These are phyloP conservation scores for Paspalum notatum DNA, from an alignment of 176 grass and related monocot genomes.

Conservation along the genomic window DNA sequence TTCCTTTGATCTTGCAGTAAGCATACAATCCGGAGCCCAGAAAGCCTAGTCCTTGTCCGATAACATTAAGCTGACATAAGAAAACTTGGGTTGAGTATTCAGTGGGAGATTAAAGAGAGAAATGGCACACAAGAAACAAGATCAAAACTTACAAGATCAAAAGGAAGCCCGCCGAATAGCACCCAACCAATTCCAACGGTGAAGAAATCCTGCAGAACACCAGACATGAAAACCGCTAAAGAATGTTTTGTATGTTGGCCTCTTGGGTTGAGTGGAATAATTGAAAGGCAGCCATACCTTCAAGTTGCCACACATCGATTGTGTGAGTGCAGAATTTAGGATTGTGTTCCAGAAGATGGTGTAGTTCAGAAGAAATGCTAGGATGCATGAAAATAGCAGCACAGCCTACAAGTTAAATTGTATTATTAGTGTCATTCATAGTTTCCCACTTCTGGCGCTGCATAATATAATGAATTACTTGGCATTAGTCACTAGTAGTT, in stretches of 20 bases:
- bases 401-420: slow-evolving; percentile 63
- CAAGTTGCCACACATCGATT: slow-evolving; percentile 97
- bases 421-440: neutral
- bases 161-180: slow-evolving; percentile 91
- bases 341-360: slow-evolving; percentile 97
- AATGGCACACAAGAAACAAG: neutral
- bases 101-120: neutral
- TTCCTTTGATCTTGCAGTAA: slow-evolving; percentile 94
- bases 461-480: neutral
- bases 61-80: slow-evolving; percentile 80
- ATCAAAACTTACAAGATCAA: slow-evolving; percentile 76
- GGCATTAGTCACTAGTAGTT: neutral
- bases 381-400: slow-evolving; percentile 86
- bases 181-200: slow-evolving; percentile 96
- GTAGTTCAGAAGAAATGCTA: slow-evolving; percentile 98
- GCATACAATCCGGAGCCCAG: slow-evolving; percentile 90
- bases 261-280: slow-evolving; percentile 12
- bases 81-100: slow-evolving; percentile 29
- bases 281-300: slow-evolving; percentile 61
- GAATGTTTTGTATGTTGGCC: neutral
- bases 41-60: slow-evolving; percentile 91
- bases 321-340: slow-evolving; percentile 96
- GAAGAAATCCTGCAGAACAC: slow-evolving; percentile 74
- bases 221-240: slow-evolving; percentile 34
- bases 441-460: neutral